Evolutionary conservation across 2,329 filamentous ascomycete species (phyloP).

Genomic region (Epichloe sylvatica): DNA sequence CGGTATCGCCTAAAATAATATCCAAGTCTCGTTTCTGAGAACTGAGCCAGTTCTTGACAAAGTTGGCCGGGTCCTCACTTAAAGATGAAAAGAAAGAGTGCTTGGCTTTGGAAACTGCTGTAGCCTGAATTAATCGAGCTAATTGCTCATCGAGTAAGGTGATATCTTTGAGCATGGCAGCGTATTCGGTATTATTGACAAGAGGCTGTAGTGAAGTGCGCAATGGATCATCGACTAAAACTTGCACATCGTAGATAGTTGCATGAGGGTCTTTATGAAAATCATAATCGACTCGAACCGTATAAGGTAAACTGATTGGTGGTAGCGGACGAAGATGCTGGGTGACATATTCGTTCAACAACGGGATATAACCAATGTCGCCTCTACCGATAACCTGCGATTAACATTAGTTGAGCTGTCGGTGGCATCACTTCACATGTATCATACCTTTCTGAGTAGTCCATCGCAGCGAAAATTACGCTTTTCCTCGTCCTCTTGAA

Average conservation of each 20-base stretch:
- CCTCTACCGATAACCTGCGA: conserved; percentile 56
- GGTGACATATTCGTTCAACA: conserved; percentile 66
- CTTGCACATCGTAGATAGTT: conserved; percentile 81
- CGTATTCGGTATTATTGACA: conserved; percentile 55
- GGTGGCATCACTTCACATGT: not conserved
- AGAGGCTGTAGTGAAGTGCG: conserved; percentile 51
- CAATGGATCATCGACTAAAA: conserved; percentile 72
- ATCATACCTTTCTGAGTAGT: conserved; percentile 55
- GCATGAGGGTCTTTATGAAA: conserved; percentile 63
- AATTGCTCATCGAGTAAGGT: conserved; percentile 70
- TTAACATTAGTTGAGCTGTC: not conserved
- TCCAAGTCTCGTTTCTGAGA: conserved; percentile 86
- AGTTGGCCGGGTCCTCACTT: conserved; percentile 67
- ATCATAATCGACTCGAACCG: conserved; percentile 78
- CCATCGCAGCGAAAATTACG: conserved; percentile 85
- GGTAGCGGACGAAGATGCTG: conserved; percentile 66
- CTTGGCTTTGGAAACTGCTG: conserved; percentile 76
- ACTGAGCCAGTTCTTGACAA: conserved; percentile 76
- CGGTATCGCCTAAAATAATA: conserved; percentile 70
- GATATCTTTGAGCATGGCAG: conserved; percentile 62
- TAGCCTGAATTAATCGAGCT: conserved; percentile 66
- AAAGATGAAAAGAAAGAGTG: conserved; percentile 75
- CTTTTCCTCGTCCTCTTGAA: conserved; percentile 93
- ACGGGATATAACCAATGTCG: conserved; percentile 72
- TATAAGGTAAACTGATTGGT: conserved; percentile 76